Evolutionary conservation across 1,284 basidiomycete species (phyloP).

Genomic region (Sporisorium reilianum): DNA sequence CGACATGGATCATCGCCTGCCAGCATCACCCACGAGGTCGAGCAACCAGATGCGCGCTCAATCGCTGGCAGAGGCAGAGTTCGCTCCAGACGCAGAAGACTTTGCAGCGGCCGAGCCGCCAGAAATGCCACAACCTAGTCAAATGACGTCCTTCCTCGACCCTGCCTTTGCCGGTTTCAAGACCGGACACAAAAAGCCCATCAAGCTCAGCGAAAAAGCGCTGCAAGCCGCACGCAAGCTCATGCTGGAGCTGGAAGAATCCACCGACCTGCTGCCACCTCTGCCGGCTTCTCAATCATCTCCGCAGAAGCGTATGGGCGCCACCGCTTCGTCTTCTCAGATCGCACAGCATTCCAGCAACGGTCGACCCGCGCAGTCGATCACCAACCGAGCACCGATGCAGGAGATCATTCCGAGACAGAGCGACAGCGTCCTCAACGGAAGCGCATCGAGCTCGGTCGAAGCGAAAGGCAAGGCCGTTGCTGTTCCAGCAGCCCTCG

Average conservation of each 20-base stretch:
- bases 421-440: not conserved
- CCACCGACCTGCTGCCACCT: slow-evolving; percentile 19
- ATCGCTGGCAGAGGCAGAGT: not conserved
- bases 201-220: slow-evolving; percentile 38
- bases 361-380: not conserved
- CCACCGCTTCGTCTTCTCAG: not conserved
- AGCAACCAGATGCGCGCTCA: not conserved
- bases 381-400: slow-evolving; percentile 19
- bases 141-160: slow-evolving; percentile 36
- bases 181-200: slow-evolving; percentile 25
- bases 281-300: slow-evolving; percentile 21
- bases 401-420: slow-evolving; percentile 28
- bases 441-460: not conserved
- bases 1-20: not conserved
- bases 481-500: not conserved
- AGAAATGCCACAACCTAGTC: slow-evolving; percentile 15
- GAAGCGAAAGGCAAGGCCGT: not conserved
- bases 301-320: slow-evolving; percentile 5
- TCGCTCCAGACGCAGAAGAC: not conserved
- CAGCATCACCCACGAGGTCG: slow-evolving; percentile 10
- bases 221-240: slow-evolving; percentile 33
- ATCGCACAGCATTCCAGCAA: not conserved
- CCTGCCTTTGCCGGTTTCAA: slow-evolving; percentile 41
- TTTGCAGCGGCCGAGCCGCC: not conserved
- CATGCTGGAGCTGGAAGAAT: slow-evolving; percentile 31